Conservation (phyloP, 306 rosid genomes). For the Pueraria montana region DNA sequence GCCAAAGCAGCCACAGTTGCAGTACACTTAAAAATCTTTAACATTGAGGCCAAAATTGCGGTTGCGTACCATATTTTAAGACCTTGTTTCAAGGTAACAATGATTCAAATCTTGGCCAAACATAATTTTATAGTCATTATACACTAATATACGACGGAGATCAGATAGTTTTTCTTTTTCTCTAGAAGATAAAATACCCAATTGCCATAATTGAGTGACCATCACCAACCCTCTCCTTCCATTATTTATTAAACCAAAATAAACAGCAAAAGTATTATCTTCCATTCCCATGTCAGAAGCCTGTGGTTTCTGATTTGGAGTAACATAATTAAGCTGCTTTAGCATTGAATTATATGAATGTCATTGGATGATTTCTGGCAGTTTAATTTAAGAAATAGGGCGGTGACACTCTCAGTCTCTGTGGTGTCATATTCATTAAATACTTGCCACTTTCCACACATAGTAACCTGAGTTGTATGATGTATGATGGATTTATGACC, state of each 20-base stretch:
- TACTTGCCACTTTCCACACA: conserved; percentile 28
- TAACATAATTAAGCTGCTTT: background rate
- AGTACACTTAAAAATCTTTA: too few relatives aligned
- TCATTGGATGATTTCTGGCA: background rate
- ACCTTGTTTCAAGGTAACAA: background rate
- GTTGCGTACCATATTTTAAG: too few relatives aligned
- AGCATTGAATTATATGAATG: background rate
- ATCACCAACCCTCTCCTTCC: background rate
- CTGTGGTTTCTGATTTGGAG: conserved; percentile 15
- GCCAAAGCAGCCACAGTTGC: too few relatives aligned
- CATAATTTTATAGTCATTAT: background rate
- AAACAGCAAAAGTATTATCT: background rate
- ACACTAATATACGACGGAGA: too few relatives aligned
- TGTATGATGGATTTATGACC: conserved; percentile 3
- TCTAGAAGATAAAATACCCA: too few relatives aligned
- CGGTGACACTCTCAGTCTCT: background rate
- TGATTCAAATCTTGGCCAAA: background rate
- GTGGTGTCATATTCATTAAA: conserved; percentile 35
- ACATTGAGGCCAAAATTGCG: too few relatives aligned
- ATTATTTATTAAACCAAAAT: background rate
- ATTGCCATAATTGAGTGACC: background rate
- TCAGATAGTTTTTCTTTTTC: too few relatives aligned
- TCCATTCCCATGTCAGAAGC: background rate
- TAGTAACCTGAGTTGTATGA: conserved; percentile 5
- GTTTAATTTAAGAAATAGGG: conserved; percentile 17